phyloP scores from a whole-genome alignment of 345 rosid species.

The Dipteronia dyeriana region DNA sequence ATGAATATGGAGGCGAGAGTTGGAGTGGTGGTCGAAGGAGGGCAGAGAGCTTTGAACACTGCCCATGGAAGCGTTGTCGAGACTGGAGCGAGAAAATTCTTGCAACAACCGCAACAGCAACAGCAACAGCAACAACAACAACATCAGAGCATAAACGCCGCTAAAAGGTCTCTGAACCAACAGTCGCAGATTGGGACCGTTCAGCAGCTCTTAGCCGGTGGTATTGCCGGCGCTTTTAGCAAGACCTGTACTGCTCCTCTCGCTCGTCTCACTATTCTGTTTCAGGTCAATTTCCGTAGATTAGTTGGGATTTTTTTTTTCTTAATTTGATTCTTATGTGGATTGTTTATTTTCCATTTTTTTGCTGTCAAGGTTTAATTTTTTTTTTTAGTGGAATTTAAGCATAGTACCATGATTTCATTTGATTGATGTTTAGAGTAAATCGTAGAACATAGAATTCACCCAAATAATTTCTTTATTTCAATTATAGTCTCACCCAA shows the following conservation, averaged over 20 bases:
- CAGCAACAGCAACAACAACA: constrained; percentile 19
- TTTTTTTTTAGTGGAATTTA: not conserved
- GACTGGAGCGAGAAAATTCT: constrained; percentile 56
- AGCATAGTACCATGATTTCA: not conserved
- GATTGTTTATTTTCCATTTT: not conserved
- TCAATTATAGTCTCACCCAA: not conserved
- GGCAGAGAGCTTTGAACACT: constrained; percentile 62
- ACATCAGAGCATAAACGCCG: constrained; percentile 8
- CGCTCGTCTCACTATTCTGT: constrained; percentile 89
- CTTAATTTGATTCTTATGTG: not conserved
- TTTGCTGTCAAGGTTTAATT: not conserved
- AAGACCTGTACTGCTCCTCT: constrained; percentile 99
- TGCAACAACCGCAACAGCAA: constrained; percentile 57
- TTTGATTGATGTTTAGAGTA: not conserved
- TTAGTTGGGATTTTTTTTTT: not conserved
- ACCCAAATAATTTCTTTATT: too few relatives aligned
- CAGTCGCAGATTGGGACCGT: constrained; percentile 49
- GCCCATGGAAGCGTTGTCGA: constrained; percentile 60
- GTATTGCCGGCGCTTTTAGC: constrained; percentile 93
- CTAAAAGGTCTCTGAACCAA: constrained; percentile 35
- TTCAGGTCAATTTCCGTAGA: constrained; percentile 57
- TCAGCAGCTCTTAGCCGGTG: constrained; percentile 78
- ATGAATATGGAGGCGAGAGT: constrained; percentile 79
- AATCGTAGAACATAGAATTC: too few relatives aligned
- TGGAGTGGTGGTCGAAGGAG: constrained; percentile 74